Evolutionary conservation across 169 alveolate species (phyloP), one percentile per base, ranked within the genome.

Genomic region (Eimeria zaria): DNA sequence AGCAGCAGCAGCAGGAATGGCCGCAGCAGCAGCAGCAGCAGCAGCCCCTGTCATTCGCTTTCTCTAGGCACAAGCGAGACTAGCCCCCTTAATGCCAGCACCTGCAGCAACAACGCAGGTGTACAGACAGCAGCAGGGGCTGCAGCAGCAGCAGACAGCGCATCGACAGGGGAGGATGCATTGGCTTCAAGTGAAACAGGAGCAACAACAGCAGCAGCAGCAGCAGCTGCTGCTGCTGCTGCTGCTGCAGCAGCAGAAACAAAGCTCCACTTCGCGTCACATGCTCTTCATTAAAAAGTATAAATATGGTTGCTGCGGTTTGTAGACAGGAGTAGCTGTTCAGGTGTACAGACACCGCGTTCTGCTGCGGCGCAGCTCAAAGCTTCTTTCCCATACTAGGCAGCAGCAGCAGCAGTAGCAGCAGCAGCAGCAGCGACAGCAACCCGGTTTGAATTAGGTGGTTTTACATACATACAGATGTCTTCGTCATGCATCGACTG

Each of bases 271-370:
- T 76, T 76, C 55, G 87, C 87, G 60, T 76, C 87, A 33, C 87
- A 76, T 11, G 87, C 87, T 44, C 48, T 76, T n/a, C 87, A 44
- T 36, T 76, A 62, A 76, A 46, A 36, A 76, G 87, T 62, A 76
- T 62, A 76, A 46, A 20, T 20, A 30, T 41, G 14, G 12, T 41
- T 44, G 55, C 87, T 76, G 60, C 87, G 60, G 60, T 48, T 58
- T 48, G 36, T 27, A 58, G 41, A 30, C 87, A 76, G 33, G 22
- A n/a, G 46, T 69, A 39, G 80, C 80, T 46, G 80, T 39, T 58
- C 87, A 76, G 87, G 87, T 76, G 87, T 76, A 76, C 87, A 76
- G 87, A 44, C 87, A 76, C 87, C 87, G 87, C 87, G 87, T 76
- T 48, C 55, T 30, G 87, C 87, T 76, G 87, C 87, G 18, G 87